Conservation (phyloP, 306 rosid species). For the Canavalia gladiata region DNA sequence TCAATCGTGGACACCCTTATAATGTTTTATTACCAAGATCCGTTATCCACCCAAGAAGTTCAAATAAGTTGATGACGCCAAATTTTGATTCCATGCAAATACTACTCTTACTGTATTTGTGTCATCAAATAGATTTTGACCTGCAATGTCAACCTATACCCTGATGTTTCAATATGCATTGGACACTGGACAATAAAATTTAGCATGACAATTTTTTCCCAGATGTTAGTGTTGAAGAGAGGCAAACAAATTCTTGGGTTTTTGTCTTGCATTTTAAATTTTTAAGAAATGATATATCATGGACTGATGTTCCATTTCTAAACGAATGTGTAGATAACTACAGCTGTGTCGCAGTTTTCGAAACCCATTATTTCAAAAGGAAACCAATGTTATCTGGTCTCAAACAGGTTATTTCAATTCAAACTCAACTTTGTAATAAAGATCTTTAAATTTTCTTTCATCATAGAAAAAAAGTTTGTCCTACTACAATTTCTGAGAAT, state of each 20-base stretch:
- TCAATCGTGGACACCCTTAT: no score
- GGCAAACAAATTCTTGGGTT: slow-evolving; percentile 29
- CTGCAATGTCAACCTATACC: slow-evolving; percentile 23
- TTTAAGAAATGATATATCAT: slow-evolving; percentile 32
- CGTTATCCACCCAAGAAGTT: slow-evolving; percentile 1
- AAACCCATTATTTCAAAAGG: slow-evolving; percentile 80
- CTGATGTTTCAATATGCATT: slow-evolving; percentile 5
- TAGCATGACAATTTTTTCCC: neutral
- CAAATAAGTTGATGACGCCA: neutral
- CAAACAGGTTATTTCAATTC: slow-evolving; percentile 71
- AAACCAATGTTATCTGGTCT: slow-evolving; percentile 84
- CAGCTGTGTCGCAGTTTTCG: slow-evolving; percentile 69
- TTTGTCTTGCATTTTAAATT: slow-evolving; percentile 13
- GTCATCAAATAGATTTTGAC: neutral
- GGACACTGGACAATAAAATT: slow-evolving; percentile 6
- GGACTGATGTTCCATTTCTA: slow-evolving; percentile 46
- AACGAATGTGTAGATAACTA: slow-evolving; percentile 68
- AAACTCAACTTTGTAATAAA: slow-evolving; percentile 28
- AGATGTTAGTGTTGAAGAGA: slow-evolving; percentile 2
- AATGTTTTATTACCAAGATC: slow-evolving; percentile 1
- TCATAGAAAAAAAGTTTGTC: neutral
- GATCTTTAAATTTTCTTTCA: slow-evolving; percentile 33
- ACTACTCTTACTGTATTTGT: neutral
- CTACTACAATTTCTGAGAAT: slow-evolving; percentile 32
- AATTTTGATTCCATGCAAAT: slow-evolving; percentile 27